phyloP scores from a whole-genome alignment of 768 basidiomycete genomes.

The Phylloporus arenicola region DNA sequence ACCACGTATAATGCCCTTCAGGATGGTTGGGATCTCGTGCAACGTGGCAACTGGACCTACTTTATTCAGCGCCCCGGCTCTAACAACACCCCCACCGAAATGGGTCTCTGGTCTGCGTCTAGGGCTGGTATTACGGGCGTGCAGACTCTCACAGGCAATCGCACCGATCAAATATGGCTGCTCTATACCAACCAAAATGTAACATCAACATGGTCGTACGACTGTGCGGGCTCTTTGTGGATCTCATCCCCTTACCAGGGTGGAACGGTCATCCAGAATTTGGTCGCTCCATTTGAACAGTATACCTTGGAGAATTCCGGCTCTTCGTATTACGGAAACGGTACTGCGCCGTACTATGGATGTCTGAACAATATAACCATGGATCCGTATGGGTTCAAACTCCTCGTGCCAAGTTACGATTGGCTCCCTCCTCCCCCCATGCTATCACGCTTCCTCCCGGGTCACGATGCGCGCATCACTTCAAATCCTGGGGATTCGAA shows the following conservation, averaged over 20 bases:
- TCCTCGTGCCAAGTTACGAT: constrained; percentile 58
- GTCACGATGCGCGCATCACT: constrained; percentile 75
- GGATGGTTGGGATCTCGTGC: constrained; percentile 83
- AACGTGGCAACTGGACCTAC: constrained; percentile 82
- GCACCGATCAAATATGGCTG: constrained; percentile 72
- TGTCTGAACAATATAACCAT: constrained; percentile 65
- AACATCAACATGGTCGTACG: constrained; percentile 57
- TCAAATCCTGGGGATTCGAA: constrained; percentile 39
- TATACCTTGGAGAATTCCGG: constrained; percentile 64
- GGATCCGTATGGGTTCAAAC: constrained; percentile 76
- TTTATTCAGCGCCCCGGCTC: constrained; percentile 79
- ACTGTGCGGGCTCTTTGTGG: constrained; percentile 58
- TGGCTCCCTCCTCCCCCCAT: constrained; percentile 72
- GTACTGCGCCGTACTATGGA: constrained; percentile 61
- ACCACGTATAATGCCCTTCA: constrained; percentile 65
- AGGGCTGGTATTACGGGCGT: constrained; percentile 53
- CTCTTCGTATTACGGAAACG: constrained; percentile 56
- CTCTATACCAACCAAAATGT: constrained; percentile 82
- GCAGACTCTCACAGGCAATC: constrained; percentile 60
- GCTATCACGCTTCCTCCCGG: constrained; percentile 75
- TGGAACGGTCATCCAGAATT: constrained; percentile 60
- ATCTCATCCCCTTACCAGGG: constrained; percentile 74
- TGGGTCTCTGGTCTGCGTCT: constrained; percentile 83
- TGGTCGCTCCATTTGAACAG: constrained; percentile 81
- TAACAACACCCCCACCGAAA: constrained; percentile 71